Percentiles rank a stretch among this genome's conserved stretches.
Conservation (phyloP, 768 basidiomycete species). For the Strobilomyces dryophilus region DNA sequence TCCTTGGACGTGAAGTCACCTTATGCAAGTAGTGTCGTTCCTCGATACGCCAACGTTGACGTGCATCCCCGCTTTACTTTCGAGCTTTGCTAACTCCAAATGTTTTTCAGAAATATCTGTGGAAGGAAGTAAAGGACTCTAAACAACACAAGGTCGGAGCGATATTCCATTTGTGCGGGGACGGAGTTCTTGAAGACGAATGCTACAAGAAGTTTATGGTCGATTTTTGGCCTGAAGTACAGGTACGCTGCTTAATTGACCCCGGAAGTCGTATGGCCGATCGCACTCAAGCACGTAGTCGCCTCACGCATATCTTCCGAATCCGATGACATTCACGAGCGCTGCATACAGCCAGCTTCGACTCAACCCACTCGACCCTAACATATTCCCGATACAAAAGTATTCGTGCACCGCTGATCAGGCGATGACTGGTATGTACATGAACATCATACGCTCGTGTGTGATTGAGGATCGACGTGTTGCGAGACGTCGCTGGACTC, state of each 20-base stretch:
- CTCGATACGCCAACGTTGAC: slow-evolving; percentile 65
- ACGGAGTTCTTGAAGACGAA: slow-evolving; percentile 63
- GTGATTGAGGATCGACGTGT: neutral
- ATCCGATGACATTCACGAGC: slow-evolving; percentile 72
- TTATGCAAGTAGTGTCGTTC: slow-evolving; percentile 53
- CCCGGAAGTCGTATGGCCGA: neutral
- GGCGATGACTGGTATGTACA: slow-evolving; percentile 33
- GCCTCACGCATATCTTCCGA: slow-evolving; percentile 57
- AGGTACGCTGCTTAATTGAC: slow-evolving; percentile 43
- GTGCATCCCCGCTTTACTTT: slow-evolving; percentile 50
- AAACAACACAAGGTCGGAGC: slow-evolving; percentile 43
- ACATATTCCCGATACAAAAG: slow-evolving; percentile 69
- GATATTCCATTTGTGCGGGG: slow-evolving; percentile 70
- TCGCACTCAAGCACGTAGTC: slow-evolving; percentile 61
- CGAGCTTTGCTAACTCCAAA: slow-evolving; percentile 42
- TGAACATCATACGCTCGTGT: neutral
- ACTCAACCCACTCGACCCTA: slow-evolving; percentile 64
- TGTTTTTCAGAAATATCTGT: slow-evolving; percentile 49
- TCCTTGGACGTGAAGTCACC: neutral
- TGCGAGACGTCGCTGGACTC: slow-evolving; percentile 38
- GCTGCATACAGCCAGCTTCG: slow-evolving; percentile 69
- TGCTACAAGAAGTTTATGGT: slow-evolving; percentile 72
- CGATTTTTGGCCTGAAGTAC: slow-evolving; percentile 52
- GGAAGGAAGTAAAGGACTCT: slow-evolving; percentile 35
- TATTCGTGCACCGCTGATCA: slow-evolving; percentile 41